Evolutionary conservation across 345 rosid species (phyloP).

Genomic region (Draba incana): DNA sequence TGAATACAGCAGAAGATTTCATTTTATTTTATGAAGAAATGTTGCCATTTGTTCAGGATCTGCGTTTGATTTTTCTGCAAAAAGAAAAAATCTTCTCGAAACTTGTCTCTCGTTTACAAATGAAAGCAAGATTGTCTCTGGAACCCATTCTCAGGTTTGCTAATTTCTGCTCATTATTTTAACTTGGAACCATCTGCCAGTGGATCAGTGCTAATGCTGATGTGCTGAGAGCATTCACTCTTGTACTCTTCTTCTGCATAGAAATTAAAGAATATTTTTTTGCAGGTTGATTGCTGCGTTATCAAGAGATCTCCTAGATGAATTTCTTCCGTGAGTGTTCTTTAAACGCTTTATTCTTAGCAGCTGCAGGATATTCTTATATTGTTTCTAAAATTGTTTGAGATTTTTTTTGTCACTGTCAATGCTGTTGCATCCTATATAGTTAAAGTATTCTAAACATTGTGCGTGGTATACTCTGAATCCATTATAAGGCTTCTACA

Average conservation of each 20-base stretch:
- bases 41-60: slow-evolving; percentile 70
- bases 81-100: slow-evolving; percentile 67
- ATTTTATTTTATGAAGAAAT: slow-evolving; percentile 78
- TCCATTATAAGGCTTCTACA: slow-evolving; percentile 6
- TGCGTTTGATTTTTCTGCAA: slow-evolving; percentile 63
- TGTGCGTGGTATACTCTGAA: slow-evolving; percentile 5
- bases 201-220: slow-evolving; percentile 2
- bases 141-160: slow-evolving; percentile 85
- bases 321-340: slow-evolving; percentile 70
- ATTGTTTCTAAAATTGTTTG: not conserved
- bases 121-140: slow-evolving; percentile 84
- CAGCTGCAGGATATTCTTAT: not conserved
- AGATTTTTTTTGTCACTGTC: not conserved
- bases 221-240: slow-evolving; percentile 10
- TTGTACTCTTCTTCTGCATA: slow-evolving; percentile 4
- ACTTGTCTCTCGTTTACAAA: slow-evolving; percentile 69
- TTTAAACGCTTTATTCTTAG: slow-evolving; percentile 16
- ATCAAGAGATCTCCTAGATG: slow-evolving; percentile 83
- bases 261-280: slow-evolving; percentile 1
- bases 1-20: slow-evolving; percentile 90
- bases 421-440: slow-evolving; percentile 18
- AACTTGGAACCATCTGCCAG: slow-evolving; percentile 13
- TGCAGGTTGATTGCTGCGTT: slow-evolving; percentile 84
- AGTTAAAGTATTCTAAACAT: not conserved
- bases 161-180: slow-evolving; percentile 24